Percentiles rank a stretch among this genome's conserved stretches.
phyloP scores from a whole-genome alignment of 306 rosid species.

The Prunus mira region DNA sequence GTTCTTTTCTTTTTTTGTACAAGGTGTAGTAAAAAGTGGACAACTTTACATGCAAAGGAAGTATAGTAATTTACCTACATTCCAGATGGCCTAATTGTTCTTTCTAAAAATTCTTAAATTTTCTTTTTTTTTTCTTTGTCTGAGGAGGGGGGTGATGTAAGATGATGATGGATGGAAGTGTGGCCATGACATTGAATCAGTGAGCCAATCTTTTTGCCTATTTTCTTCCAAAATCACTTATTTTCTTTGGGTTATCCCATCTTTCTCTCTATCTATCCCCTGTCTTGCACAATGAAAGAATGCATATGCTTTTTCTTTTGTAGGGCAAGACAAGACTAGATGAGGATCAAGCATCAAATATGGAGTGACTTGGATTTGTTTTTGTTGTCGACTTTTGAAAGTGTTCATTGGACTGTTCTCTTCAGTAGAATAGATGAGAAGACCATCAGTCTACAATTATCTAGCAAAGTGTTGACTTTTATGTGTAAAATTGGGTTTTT shows the following conservation, averaged over 20 bases:
- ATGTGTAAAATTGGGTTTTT: constrained; percentile 12
- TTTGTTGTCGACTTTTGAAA: constrained; percentile 42
- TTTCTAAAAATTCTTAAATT: background rate
- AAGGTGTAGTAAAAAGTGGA: background rate
- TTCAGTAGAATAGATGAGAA: constrained; percentile 39
- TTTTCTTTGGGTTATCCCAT: constrained; percentile 27
- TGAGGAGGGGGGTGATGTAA: constrained; percentile 20
- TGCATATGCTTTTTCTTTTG: constrained; percentile 56
- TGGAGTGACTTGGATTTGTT: constrained; percentile 52
- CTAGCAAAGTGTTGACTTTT: background rate
- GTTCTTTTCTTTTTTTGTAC: background rate
- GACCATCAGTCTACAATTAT: background rate
- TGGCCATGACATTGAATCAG: constrained; percentile 11
- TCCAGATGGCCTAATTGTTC: background rate
- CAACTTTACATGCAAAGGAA: background rate
- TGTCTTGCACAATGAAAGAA: constrained; percentile 60
- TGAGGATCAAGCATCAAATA: constrained; percentile 69
- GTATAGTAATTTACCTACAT: background rate
- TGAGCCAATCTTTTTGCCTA: constrained; percentile 6
- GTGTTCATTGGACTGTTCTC: constrained; percentile 33
- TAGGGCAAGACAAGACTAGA: constrained; percentile 92
- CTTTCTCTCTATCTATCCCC: constrained; percentile 30
- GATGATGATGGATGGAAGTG: constrained; percentile 23
- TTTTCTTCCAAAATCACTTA: constrained; percentile 9
- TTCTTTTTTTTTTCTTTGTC: constrained; percentile 1